Percentiles rank a stretch among this genome's conserved stretches.
Conservation (phyloP, 2,329 filamentous ascomycete species). For the Aureobasidium melanogenum region DNA sequence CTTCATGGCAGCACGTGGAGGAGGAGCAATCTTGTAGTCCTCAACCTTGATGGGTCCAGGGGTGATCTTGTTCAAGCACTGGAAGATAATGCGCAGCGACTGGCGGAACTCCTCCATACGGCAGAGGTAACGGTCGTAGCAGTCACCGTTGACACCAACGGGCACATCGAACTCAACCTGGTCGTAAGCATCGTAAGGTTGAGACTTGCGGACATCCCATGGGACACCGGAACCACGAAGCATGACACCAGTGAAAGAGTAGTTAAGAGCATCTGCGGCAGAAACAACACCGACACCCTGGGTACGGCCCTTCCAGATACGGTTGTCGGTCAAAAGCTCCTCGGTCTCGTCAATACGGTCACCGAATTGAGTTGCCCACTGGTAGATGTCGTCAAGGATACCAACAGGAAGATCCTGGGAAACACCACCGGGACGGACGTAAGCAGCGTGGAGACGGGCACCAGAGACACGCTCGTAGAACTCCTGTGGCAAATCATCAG, state of each 20-base stretch:
- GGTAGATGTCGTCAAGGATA: constrained; percentile 96
- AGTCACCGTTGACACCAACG: constrained; percentile 93
- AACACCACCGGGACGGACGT: constrained; percentile 92
- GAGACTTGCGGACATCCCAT: constrained; percentile 92
- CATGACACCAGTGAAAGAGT: constrained; percentile 96
- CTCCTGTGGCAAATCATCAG: constrained; percentile 52
- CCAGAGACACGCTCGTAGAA: constrained; percentile 99
- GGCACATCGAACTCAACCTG: constrained; percentile 97
- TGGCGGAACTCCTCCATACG: constrained; percentile 99
- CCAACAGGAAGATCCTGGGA: constrained; percentile 90
- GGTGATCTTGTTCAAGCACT: constrained; percentile 99
- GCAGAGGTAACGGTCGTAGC: constrained; percentile 98
- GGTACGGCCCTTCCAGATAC: constrained; percentile 94
- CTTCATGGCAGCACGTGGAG: constrained; percentile 97
- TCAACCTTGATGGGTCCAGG: constrained; percentile 88
- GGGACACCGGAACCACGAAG: constrained; percentile 91
- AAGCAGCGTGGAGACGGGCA: constrained; percentile 92
- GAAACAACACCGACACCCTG: constrained; percentile 85
- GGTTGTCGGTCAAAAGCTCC: constrained; percentile 97
- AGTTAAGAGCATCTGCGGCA: constrained; percentile 90
- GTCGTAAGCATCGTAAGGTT: constrained; percentile 96
- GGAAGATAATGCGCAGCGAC: constrained; percentile 94
- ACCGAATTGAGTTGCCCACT: constrained; percentile 98
- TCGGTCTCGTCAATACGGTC: constrained; percentile 98
- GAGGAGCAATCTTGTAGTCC: constrained; percentile 96